These are phyloP conservation scores for Neoarthrinium moseri DNA, from an alignment of 2,329 filamentous ascomycete genomes.

Conservation along the genomic window DNA sequence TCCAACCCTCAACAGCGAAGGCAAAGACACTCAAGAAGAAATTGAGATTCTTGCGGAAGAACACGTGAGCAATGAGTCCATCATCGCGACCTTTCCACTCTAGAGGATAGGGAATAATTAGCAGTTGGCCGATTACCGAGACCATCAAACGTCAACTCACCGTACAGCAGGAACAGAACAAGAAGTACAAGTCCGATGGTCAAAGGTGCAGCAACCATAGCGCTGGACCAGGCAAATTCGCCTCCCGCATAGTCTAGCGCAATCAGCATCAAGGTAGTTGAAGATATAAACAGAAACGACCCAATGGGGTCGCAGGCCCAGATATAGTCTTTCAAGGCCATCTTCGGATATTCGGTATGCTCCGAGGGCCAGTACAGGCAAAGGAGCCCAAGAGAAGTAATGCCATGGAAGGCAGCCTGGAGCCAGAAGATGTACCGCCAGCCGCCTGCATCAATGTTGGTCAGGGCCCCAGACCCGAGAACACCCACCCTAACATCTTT, in stretches of 20 bases:
- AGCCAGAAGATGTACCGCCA: constrained; percentile 62
- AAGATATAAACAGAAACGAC: constrained; percentile 40
- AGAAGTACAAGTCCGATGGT: constrained; percentile 40
- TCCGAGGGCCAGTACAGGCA: constrained; percentile 46
- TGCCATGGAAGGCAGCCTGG: constrained; percentile 51
- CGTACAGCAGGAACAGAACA: constrained; percentile 36
- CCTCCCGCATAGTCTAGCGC: constrained; percentile 46
- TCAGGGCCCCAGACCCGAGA: constrained; percentile 51
- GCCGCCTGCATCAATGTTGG: constrained; percentile 42
- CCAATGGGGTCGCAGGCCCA: constrained; percentile 50
- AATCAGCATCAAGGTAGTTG: constrained; percentile 42
- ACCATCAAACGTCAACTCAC: constrained; percentile 24
- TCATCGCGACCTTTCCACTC: constrained; percentile 56
- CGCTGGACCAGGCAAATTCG: constrained; percentile 36
- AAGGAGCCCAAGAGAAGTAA: constrained; percentile 45
- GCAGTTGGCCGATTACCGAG: not conserved
- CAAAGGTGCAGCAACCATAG: constrained; percentile 39
- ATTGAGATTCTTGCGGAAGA: constrained; percentile 52
- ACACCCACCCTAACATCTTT: constrained; percentile 37
- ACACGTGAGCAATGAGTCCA: constrained; percentile 54
- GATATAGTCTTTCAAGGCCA: constrained; percentile 36
- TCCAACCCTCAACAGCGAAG: constrained; percentile 58
- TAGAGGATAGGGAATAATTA: constrained; percentile 17
- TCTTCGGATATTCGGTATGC: constrained; percentile 32
- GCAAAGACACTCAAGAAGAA: constrained; percentile 54